Conservation (phyloP, 31 red algal genomes). For the Porphyra umbilicalis region DNA sequence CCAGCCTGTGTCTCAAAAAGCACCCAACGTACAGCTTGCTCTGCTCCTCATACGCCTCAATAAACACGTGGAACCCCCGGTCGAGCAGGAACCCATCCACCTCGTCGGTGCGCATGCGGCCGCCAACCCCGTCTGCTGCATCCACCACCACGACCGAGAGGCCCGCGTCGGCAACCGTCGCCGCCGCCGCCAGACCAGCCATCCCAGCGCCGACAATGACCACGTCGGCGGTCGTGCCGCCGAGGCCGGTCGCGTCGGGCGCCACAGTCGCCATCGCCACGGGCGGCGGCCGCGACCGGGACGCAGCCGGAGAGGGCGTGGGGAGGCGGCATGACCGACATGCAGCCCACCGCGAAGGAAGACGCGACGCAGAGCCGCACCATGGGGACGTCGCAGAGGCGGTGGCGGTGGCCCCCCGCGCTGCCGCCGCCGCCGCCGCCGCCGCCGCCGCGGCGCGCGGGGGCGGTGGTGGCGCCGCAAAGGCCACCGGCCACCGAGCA, state of each 20-base stretch:
- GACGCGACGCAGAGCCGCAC: background rate
- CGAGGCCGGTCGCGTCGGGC: background rate
- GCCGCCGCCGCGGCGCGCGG: background rate
- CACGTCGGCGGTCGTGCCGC: constrained; percentile 19
- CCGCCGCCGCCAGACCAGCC: constrained; percentile 67
- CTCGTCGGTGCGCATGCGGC: constrained; percentile 76
- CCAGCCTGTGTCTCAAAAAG: background rate
- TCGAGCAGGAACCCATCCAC: constrained; percentile 84
- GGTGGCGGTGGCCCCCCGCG: background rate
- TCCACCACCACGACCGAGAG: constrained; percentile 52
- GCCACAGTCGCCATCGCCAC: background rate
- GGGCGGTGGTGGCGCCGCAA: background rate
- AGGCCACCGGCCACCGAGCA: background rate
- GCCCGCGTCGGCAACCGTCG: constrained; percentile 24
- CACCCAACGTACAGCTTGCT: constrained; percentile 6
- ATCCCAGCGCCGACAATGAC: constrained; percentile 88
- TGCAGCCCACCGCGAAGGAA: too few species aligned
- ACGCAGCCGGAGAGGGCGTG: background rate
- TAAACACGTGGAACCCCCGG: constrained; percentile 95
- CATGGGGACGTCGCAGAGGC: background rate
- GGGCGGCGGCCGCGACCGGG: background rate
- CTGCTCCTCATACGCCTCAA: constrained; percentile 65
- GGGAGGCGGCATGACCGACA: background rate
- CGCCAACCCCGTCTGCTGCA: constrained; percentile 68
- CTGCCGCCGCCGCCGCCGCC: background rate